phyloP scores from a whole-genome alignment of 768 basidiomycete species.

The Dioszegia aurantiaca region DNA sequence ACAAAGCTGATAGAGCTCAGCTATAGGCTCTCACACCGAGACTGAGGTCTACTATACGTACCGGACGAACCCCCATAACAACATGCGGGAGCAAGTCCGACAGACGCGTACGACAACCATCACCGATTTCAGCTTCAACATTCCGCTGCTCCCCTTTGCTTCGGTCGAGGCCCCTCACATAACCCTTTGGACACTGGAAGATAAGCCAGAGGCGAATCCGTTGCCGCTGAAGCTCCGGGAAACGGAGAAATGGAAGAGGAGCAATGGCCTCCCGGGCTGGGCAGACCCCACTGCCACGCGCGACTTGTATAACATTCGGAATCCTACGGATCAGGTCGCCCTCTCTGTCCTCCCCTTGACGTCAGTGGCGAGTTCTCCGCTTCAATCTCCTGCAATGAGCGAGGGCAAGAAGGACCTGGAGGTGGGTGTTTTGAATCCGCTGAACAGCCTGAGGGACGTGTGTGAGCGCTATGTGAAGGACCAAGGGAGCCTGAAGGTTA shows the following conservation, averaged over 20 bases:
- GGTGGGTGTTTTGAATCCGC: not conserved
- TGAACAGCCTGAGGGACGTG: not conserved
- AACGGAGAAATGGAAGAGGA: slow-evolving; percentile 7
- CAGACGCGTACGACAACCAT: slow-evolving; percentile 1
- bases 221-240: not conserved
- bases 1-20: not conserved
- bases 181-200: not conserved
- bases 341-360: not conserved
- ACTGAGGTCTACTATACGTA: slow-evolving; percentile 6
- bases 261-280: slow-evolving; percentile 10
- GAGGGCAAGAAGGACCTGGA: slow-evolving; percentile 3
- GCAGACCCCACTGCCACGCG: not conserved
- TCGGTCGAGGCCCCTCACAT: not conserved
- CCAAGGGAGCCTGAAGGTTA: slow-evolving; percentile 2
- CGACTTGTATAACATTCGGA: not conserved
- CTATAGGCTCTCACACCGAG: slow-evolving; percentile 1
- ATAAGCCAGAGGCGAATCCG: not conserved
- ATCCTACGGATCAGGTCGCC: not conserved
- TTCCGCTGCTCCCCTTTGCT: slow-evolving; percentile 4
- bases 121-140: slow-evolving; percentile 6
- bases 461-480: slow-evolving; percentile 2
- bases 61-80: not conserved
- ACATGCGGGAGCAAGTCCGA: slow-evolving; percentile 3
- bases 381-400: not conserved
- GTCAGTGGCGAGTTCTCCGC: not conserved